A percentile compares a stretch with the other conserved stretches of the same genome.
Conservation (phyloP, 1,139 yeast species). For the Diutina sp. region DNA sequence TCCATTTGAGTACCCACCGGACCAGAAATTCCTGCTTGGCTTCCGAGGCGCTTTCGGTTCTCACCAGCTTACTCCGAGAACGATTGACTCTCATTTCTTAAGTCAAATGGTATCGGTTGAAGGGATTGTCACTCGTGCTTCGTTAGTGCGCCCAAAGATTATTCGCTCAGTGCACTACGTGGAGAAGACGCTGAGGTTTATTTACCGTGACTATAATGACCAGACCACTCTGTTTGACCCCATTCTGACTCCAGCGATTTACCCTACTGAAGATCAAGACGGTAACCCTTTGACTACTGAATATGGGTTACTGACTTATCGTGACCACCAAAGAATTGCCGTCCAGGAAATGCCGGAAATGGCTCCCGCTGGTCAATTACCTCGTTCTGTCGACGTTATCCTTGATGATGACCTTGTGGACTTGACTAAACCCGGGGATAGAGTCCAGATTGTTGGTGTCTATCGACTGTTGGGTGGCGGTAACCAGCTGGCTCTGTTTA, state of each 20-base stretch:
- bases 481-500: conserved; percentile 51
- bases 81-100: conserved; percentile 63
- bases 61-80: conserved; percentile 78
- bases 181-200: conserved; percentile 71
- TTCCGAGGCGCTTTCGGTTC: conserved; percentile 90
- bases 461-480: conserved; percentile 88
- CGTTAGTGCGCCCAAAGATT: conserved; percentile 85
- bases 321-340: conserved; percentile 88
- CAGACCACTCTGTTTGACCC: conserved; percentile 88
- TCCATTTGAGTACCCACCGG: conserved; percentile 39
- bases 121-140: conserved; percentile 92
- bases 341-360: conserved; percentile 98
- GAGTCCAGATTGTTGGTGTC: conserved; percentile 90
- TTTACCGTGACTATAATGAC: conserved; percentile 86
- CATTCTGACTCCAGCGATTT: conserved; percentile 71
- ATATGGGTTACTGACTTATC: conserved; percentile 84
- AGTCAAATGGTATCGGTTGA: conserved; percentile 81
- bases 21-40: conserved; percentile 62
- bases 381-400: conserved; percentile 82
- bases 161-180: conserved; percentile 91
- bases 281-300: conserved; percentile 84
- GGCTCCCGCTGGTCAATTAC: conserved; percentile 97
- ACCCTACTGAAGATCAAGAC: conserved; percentile 87
- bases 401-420: conserved; percentile 94
- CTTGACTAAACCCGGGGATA: conserved; percentile 87